Percentiles rank a stretch among this genome's conserved stretches.
phyloP scores from a whole-genome alignment of 2,329 filamentous ascomycete genomes.

The Tolypocladium cylindrosporum region DNA sequence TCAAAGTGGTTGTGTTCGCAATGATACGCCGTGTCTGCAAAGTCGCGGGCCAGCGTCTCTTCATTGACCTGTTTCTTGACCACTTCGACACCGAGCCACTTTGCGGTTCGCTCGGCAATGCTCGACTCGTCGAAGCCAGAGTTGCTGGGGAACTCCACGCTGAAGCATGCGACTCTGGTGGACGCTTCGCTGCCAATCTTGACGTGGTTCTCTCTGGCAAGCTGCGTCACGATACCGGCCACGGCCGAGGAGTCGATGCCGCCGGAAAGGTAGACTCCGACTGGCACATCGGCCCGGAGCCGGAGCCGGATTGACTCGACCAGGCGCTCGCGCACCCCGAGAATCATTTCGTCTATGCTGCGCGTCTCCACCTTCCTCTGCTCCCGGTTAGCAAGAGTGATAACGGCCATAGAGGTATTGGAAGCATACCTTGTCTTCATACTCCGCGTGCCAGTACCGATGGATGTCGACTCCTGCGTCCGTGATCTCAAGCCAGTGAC shows the following conservation, averaged over 20 bases:
- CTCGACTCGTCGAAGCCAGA: slow-evolving; percentile 37
- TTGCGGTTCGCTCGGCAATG: slow-evolving; percentile 20
- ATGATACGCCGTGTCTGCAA: slow-evolving; percentile 19
- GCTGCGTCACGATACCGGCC: slow-evolving; percentile 43
- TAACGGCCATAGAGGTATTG: not conserved
- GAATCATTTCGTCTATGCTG: slow-evolving; percentile 38
- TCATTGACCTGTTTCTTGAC: slow-evolving; percentile 17
- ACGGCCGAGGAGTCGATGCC: slow-evolving; percentile 48
- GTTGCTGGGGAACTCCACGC: slow-evolving; percentile 39
- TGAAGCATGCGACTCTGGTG: slow-evolving; percentile 29
- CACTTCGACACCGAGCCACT: slow-evolving; percentile 20
- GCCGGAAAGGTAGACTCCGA: slow-evolving; percentile 46
- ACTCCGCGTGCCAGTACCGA: slow-evolving; percentile 43
- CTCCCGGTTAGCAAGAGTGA: not conserved
- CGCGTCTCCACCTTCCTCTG: slow-evolving; percentile 26
- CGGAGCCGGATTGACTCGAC: slow-evolving; percentile 42
- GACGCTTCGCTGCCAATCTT: slow-evolving; percentile 32
- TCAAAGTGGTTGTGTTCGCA: slow-evolving; percentile 27
- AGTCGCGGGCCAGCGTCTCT: slow-evolving; percentile 15
- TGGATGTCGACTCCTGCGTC: slow-evolving; percentile 26
- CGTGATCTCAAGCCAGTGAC: slow-evolving; percentile 29
- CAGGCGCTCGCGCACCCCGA: slow-evolving; percentile 35
- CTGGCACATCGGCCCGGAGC: slow-evolving; percentile 45
- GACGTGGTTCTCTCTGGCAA: slow-evolving; percentile 33
- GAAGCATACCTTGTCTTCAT: slow-evolving; percentile 35